Evolutionary conservation across 2,329 filamentous ascomycete species (phyloP).

Genomic region (Penicillium sp.): DNA sequence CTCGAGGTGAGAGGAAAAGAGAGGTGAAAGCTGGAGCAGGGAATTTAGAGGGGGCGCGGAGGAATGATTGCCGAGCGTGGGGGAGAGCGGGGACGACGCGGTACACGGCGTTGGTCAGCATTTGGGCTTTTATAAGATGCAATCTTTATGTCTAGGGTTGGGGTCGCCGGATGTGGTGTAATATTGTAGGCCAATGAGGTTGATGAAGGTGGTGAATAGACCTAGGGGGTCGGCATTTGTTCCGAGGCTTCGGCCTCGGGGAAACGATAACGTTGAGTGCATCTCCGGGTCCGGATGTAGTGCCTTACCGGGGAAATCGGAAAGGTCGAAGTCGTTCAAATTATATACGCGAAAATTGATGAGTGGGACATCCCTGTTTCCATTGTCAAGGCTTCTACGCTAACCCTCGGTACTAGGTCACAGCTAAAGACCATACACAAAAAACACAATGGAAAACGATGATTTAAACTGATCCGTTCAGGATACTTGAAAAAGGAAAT

Average conservation of each 20-base stretch:
- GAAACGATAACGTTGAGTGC: too few relatives aligned
- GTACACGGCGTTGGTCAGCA: not conserved
- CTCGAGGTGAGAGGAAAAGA: constrained; percentile 1
- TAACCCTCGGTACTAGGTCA: not conserved
- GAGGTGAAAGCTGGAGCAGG: not conserved
- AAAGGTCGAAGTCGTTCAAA: not conserved
- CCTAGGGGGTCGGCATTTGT: not conserved
- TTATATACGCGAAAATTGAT: constrained; percentile 5
- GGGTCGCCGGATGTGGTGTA: not conserved
- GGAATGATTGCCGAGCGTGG: constrained; percentile 17
- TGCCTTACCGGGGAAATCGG: not conserved
- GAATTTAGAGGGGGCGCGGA: constrained; percentile 12
- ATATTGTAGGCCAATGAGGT: not conserved
- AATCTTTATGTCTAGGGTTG: not conserved
- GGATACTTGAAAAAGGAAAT: constrained; percentile 9
- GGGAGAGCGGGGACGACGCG: constrained; percentile 19
- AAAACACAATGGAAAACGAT: not conserved
- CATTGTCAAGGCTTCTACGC: not conserved
- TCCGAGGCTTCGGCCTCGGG: not conserved
- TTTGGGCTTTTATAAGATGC: not conserved
- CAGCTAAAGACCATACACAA: not conserved
- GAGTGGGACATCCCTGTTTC: not conserved
- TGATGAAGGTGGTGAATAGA: not conserved
- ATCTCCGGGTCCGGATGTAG: not conserved
- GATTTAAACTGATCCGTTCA: constrained; percentile 3